A percentile compares a stretch with the other conserved stretches of the same genome.
Conservation (phyloP, 1,284 basidiomycete genomes). For the Boletellus sp. region DNA sequence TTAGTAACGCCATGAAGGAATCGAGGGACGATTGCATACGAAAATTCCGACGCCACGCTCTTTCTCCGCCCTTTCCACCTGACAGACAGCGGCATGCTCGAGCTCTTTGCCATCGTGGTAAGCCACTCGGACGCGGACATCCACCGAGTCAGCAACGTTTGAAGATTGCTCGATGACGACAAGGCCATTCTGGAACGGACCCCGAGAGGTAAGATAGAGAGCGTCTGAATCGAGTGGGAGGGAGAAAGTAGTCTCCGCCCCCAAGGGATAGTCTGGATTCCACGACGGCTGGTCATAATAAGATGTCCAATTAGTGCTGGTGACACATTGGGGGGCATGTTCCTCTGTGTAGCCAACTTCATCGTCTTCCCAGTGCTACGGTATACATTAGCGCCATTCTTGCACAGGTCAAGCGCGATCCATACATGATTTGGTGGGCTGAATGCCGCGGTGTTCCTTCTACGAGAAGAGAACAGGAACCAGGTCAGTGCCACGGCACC, state of each 20-base stretch:
- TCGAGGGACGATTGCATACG: conserved; percentile 27
- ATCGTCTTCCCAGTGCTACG: conserved; percentile 6
- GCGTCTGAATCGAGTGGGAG: conserved; percentile 37
- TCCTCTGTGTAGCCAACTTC: not conserved
- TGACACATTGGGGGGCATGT: conserved; percentile 13
- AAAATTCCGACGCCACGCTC: conserved; percentile 43
- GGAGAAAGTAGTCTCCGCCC: conserved; percentile 33
- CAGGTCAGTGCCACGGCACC: conserved; percentile 8
- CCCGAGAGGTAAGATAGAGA: conserved; percentile 38
- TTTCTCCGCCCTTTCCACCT: conserved; percentile 24
- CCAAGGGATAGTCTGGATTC: conserved; percentile 18
- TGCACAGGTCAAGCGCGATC: conserved; percentile 5
- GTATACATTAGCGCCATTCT: not conserved
- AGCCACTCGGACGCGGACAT: conserved; percentile 34
- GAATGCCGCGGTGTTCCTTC: conserved; percentile 6
- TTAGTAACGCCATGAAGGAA: not conserved
- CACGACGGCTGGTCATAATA: conserved; percentile 28
- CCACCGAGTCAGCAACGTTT: conserved; percentile 26
- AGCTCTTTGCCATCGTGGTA: conserved; percentile 29
- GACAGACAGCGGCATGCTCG: conserved; percentile 38
- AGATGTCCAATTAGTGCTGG: conserved; percentile 24
- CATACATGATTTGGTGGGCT: not conserved
- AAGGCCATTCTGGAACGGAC: conserved; percentile 30
- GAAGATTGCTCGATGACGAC: conserved; percentile 33
- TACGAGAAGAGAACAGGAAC: conserved; percentile 11